Percentiles rank a stretch among this genome's conserved stretches.
These are phyloP conservation scores for Dendrostoma leiphaemia DNA, from an alignment of 2,329 filamentous ascomycete genomes.

Conservation along the genomic window DNA sequence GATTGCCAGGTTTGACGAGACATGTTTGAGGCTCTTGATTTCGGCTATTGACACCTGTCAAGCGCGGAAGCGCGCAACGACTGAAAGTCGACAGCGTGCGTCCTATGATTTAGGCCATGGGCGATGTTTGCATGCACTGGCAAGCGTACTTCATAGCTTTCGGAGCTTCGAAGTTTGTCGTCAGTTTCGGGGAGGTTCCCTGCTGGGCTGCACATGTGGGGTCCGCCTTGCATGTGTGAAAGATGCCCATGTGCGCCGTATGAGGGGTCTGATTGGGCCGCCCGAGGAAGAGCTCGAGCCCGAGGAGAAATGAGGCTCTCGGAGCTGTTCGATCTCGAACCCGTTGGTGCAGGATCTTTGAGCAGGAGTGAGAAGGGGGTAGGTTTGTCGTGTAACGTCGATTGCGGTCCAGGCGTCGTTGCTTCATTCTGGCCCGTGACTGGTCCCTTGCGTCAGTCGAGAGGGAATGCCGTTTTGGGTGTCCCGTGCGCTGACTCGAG, in stretches of 20 bases:
- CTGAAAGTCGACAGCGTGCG: too few species aligned
- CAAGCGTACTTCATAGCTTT: too few species aligned
- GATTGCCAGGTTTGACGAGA: too few species aligned
- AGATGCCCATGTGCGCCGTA: slow-evolving; percentile 5
- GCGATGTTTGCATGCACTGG: too few species aligned
- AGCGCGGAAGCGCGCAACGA: too few species aligned
- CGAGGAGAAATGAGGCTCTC: background rate
- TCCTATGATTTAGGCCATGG: too few species aligned
- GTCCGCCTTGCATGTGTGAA: background rate
- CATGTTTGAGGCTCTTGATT: too few species aligned
- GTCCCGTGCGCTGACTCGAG: background rate
- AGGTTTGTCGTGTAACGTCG: background rate
- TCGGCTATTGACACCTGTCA: background rate
- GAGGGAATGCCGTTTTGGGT: slow-evolving; percentile 5
- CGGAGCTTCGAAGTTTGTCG: too few species aligned
- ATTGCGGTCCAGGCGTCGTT: background rate
- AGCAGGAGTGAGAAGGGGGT: too few species aligned
- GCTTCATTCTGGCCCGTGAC: background rate
- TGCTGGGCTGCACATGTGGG: background rate
- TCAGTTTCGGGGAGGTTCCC: too few species aligned
- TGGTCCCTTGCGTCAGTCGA: background rate
- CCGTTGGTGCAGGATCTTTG: background rate
- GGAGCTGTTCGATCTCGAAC: background rate
- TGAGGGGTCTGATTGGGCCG: slow-evolving; percentile 4
- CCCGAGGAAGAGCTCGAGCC: background rate